These are phyloP conservation scores for Raffaelea arxii DNA, from an alignment of 2,329 filamentous ascomycete species.

Conservation along the genomic window DNA sequence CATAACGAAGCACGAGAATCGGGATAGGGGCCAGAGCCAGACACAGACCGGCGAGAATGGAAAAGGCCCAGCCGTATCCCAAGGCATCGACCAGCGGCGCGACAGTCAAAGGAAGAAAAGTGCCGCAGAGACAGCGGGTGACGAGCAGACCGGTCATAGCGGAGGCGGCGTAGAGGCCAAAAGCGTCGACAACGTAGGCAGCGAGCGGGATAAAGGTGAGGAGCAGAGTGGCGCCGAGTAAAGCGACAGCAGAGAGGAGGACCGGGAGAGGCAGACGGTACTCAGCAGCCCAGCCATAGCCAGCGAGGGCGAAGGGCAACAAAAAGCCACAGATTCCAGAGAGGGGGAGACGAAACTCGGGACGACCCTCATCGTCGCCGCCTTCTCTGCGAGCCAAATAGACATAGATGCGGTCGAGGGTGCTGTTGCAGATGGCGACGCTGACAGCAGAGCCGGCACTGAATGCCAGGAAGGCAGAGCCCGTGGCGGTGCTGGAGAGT, in stretches of 20 bases:
- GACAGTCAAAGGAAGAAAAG: slow-evolving; percentile 43
- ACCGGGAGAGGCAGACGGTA: slow-evolving; percentile 28
- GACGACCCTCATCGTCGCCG: slow-evolving; percentile 22
- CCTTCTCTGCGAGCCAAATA: slow-evolving; percentile 24
- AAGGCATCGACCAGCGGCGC: slow-evolving; percentile 35
- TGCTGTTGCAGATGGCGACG: slow-evolving; percentile 38
- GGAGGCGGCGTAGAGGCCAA: slow-evolving; percentile 44
- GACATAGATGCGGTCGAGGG: slow-evolving; percentile 44
- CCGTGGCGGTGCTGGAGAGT: slow-evolving; percentile 40
- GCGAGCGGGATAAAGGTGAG: slow-evolving; percentile 39
- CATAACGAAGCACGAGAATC: slow-evolving; percentile 38
- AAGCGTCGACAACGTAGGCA: slow-evolving; percentile 48
- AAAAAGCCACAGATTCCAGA: slow-evolving; percentile 33
- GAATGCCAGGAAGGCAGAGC: slow-evolving; percentile 44
- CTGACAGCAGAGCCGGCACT: slow-evolving; percentile 40
- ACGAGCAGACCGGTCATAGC: slow-evolving; percentile 49
- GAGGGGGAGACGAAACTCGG: slow-evolving; percentile 46
- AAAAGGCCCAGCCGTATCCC: slow-evolving; percentile 44
- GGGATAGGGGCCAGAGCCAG: slow-evolving; percentile 40
- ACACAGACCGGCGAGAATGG: slow-evolving; percentile 29
- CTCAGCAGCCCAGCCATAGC: slow-evolving; percentile 44
- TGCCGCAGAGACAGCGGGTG: slow-evolving; percentile 43
- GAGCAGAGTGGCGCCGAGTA: slow-evolving; percentile 35
- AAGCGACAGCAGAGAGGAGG: slow-evolving; percentile 31
- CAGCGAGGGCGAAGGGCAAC: slow-evolving; percentile 32